Evolutionary conservation across 495 filamentous ascomycete genomes (phyloP).

Genomic region (Neurospora discreta): DNA sequence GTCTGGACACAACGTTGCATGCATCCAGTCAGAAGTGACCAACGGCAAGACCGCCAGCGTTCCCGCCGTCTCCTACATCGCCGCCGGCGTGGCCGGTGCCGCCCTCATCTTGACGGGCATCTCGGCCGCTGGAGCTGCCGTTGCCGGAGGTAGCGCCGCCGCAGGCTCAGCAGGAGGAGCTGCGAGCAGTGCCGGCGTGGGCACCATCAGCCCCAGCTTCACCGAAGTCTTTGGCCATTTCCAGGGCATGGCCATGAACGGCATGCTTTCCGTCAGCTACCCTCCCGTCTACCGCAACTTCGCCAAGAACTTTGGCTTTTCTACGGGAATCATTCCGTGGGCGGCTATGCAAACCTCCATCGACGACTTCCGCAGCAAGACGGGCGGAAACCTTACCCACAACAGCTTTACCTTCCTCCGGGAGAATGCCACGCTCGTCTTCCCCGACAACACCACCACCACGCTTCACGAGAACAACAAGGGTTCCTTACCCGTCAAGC

Average conservation of each 20-base stretch:
- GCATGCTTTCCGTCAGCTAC: conserved; percentile 86
- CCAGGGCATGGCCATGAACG: conserved; percentile 86
- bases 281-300: conserved; percentile 81
- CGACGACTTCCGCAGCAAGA: conserved; percentile 67
- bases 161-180: conserved; percentile 18
- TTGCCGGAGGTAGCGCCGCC: conserved; percentile 33
- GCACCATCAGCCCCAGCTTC: conserved; percentile 72
- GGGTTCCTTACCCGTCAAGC: conserved; percentile 35
- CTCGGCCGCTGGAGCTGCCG: conserved; percentile 54
- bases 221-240: conserved; percentile 82
- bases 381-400: conserved; percentile 76
- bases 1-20: conserved; percentile 56
- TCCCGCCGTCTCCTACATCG: conserved; percentile 71
- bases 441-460: conserved; percentile 36
- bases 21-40: conserved; percentile 66
- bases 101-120: conserved; percentile 66
- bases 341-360: conserved; percentile 67
- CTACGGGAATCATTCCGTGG: conserved; percentile 78
- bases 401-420: conserved; percentile 65
- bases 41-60: conserved; percentile 77
- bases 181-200: conserved; percentile 47
- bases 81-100: conserved; percentile 77
- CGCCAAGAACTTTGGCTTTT: conserved; percentile 87
- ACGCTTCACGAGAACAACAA: conserved; percentile 18
- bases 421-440: conserved; percentile 57